Conservation (phyloP, 805 yeast genomes). For the Saccharomycopsis fodiens region DNA sequence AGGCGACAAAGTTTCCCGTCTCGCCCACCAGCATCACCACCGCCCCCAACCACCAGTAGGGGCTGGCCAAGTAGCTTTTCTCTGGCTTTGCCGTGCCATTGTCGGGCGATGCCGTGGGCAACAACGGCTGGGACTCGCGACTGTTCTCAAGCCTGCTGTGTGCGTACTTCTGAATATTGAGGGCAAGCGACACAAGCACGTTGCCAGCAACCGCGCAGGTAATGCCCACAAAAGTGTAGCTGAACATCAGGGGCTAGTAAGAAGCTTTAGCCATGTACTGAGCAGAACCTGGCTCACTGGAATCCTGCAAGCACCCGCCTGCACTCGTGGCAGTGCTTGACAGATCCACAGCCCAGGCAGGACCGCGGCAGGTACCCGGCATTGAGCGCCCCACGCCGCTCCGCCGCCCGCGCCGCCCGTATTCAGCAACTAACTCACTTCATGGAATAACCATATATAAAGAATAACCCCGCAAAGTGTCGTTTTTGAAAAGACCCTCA, state of each 20-base stretch:
- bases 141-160: conserved; percentile 27
- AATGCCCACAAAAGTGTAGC: conserved; percentile 27
- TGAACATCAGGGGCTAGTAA: conserved; percentile 6
- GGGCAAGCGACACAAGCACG: conserved; percentile 31
- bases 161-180: conserved; percentile 35
- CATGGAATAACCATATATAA: too few species aligned
- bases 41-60: conserved; percentile 37
- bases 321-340: too few species aligned
- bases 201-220: conserved; percentile 32
- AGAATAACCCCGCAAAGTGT: background rate
- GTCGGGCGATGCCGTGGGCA: conserved; percentile 2
- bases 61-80: conserved; percentile 19
- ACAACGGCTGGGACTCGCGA: conserved; percentile 10
- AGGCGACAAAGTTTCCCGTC: conserved; percentile 39
- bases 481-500: background rate
- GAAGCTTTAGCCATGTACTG: background rate
- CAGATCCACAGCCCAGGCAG: too few species aligned
- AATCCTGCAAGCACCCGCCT: too few species aligned
- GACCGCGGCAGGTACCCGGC: conserved; percentile 1
- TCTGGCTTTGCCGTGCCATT: background rate
- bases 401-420: too few species aligned
- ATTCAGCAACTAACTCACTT: too few species aligned
- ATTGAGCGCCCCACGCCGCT: too few species aligned
- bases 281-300: background rate
- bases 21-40: conserved; percentile 38